Evolutionary conservation across 208 protist genomes (phyloP).

Genomic region (Trypanosoma boissoni): DNA sequence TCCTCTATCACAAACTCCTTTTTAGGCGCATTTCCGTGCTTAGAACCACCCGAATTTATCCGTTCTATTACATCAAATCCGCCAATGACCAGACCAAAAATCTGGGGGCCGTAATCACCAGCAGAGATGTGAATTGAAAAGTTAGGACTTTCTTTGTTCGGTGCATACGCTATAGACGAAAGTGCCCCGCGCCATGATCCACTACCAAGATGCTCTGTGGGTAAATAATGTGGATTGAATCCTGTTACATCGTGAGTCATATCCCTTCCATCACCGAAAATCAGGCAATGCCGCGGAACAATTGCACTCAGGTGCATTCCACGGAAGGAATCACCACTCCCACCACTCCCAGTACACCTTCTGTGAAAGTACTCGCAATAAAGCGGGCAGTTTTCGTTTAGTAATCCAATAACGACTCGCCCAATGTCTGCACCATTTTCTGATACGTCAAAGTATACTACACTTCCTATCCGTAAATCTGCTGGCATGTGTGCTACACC

Average conservation of each 20-base stretch:
- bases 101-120: constrained; percentile 76
- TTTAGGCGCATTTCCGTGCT: constrained; percentile 83
- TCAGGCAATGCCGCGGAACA: constrained; percentile 69
- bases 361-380: constrained; percentile 92
- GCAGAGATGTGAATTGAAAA: constrained; percentile 84
- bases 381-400: constrained; percentile 83
- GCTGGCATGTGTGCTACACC: constrained; percentile 84
- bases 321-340: constrained; percentile 70
- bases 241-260: constrained; percentile 76
- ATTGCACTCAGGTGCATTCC: constrained; percentile 73
- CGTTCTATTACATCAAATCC: constrained; percentile 88
- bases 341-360: constrained; percentile 74
- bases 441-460: constrained; percentile 87
- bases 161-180: constrained; percentile 74
- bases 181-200: constrained; percentile 80
- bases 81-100: constrained; percentile 83
- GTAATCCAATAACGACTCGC: constrained; percentile 80
- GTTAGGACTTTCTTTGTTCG: constrained; percentile 80
- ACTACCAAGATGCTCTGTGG: constrained; percentile 62
- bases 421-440: constrained; percentile 83
- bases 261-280: constrained; percentile 82
- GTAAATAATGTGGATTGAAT: constrained; percentile 70
- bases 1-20: constrained; percentile 64
- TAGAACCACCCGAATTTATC: constrained; percentile 74
- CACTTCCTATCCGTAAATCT: constrained; percentile 77